Conservation (phyloP, 495 filamentous ascomycete species). For the Amphirosellinia nigrospora region DNA sequence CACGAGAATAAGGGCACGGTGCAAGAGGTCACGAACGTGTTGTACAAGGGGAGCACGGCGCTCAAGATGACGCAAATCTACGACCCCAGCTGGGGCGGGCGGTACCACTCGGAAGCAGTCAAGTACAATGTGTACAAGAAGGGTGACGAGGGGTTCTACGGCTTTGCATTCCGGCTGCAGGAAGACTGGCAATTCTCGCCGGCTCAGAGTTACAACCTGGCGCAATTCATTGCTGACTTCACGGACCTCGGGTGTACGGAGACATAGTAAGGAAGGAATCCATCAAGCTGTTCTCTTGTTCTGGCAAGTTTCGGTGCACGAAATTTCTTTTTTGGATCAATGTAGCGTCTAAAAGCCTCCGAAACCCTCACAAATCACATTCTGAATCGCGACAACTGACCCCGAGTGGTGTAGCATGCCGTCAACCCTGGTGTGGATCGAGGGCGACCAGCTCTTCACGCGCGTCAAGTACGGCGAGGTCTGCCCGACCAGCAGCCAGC, state of each 20-base stretch:
- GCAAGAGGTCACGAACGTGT: constrained; percentile 52
- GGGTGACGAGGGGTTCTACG: constrained; percentile 60
- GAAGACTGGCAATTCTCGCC: constrained; percentile 56
- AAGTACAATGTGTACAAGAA: constrained; percentile 54
- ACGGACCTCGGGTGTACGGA: constrained; percentile 52
- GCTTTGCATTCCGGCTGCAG: constrained; percentile 60
- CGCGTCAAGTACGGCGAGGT: constrained; percentile 55
- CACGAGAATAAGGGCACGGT: constrained; percentile 56
- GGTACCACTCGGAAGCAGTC: constrained; percentile 63
- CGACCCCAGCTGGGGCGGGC: constrained; percentile 52
- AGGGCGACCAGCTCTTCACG: constrained; percentile 53
- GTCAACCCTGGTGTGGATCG: constrained; percentile 58
- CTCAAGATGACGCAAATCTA: constrained; percentile 62
- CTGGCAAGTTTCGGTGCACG: constrained; percentile 28
- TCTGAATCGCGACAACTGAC: too few relatives aligned
- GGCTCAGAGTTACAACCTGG: constrained; percentile 58
- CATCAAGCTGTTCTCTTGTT: too few relatives aligned
- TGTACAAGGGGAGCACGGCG: constrained; percentile 51
- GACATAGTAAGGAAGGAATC: too few relatives aligned
- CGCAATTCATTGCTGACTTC: constrained; percentile 64
- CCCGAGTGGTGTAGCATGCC: constrained; percentile 45
- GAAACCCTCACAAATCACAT: too few relatives aligned
- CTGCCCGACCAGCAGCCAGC: constrained; percentile 41
- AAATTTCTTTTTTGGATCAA: too few relatives aligned
- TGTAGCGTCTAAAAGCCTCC: too few relatives aligned